Evolutionary conservation across 2,329 filamentous ascomycete species (phyloP), one percentile per base, ranked within the genome.

Genomic region (Fusarium sp.): DNA sequence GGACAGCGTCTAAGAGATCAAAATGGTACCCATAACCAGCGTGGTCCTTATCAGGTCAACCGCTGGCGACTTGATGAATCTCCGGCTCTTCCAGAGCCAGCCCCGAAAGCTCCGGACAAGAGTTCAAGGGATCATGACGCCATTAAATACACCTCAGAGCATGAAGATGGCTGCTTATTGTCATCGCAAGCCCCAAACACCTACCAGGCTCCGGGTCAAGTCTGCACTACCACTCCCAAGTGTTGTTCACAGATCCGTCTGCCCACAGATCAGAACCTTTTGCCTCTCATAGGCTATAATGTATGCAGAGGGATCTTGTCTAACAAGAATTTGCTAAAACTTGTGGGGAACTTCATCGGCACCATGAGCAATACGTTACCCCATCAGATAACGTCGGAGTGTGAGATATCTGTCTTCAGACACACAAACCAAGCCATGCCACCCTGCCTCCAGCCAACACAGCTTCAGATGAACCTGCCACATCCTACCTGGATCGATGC

Each of bases 401-500:
- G 65, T 15, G 8, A 27, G 8, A 43, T 59, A 2, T 37, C 33
- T 0, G 52, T 75, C 4, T 12, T 75, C 3, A 71, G 64, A 11
- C 38, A 50, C 1, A 20, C 54, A 4, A 14, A 61, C 17, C 43
- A 27, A 32, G 17, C 35, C 12, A 25, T 76, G 8, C 73, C 68
- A 12, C 6, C 43, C 4, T 33, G 30, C 8, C 73, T 75, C 2
- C 15, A 52, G 10, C 73, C 73, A 47, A 76, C 73, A 12, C 52
- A 68, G n/a, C 63, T 72, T 25, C 73, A 76, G 27, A 76, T 76
- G 73, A 72, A 59, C 32, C 65, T 32, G 1, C 66, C 71, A 4
- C 74, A 76, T 22, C 62, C 68, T 3, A 43, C 20, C 10, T 76
- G 71, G 71, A 72, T 76, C 8, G 68, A 72, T 15, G 32, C 63